These are phyloP conservation scores for Coprinellus micaceus DNA, from an alignment of 768 basidiomycete genomes.

Conservation along the genomic window DNA sequence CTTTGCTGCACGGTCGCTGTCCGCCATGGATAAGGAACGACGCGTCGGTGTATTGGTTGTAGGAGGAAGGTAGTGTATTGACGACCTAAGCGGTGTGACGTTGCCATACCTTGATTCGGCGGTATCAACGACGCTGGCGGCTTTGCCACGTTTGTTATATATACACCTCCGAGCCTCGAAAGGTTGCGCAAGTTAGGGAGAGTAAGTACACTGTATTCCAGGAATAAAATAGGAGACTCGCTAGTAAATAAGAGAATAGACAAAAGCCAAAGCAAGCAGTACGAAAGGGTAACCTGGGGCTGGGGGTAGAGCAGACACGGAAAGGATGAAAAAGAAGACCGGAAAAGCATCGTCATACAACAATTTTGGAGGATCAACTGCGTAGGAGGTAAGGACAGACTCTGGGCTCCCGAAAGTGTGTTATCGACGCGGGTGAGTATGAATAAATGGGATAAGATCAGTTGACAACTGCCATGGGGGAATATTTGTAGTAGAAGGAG, in stretches of 20 bases:
- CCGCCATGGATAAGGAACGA: slow-evolving; percentile 42
- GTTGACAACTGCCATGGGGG: neutral
- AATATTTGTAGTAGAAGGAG: neutral
- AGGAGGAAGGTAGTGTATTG: slow-evolving; percentile 1
- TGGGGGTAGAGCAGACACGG: slow-evolving; percentile 22
- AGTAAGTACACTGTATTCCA: slow-evolving; percentile 13
- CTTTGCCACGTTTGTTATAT: neutral
- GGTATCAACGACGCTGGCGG: slow-evolving; percentile 14
- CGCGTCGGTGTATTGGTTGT: neutral
- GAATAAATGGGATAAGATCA: slow-evolving; percentile 25
- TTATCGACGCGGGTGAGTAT: slow-evolving; percentile 48
- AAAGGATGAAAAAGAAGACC: slow-evolving; percentile 28
- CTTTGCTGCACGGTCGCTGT: slow-evolving; percentile 77
- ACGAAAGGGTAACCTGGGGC: slow-evolving; percentile 25
- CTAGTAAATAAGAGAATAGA: slow-evolving; percentile 43
- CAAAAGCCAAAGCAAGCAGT: slow-evolving; percentile 21
- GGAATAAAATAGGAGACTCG: slow-evolving; percentile 37
- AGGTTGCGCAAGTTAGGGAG: neutral
- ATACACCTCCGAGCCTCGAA: neutral
- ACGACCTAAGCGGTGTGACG: slow-evolving; percentile 2
- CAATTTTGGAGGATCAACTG: slow-evolving; percentile 1
- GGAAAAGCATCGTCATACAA: slow-evolving; percentile 4
- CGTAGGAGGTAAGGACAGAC: neutral
- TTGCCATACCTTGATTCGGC: slow-evolving; percentile 17
- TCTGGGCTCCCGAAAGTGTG: slow-evolving; percentile 4